Percentiles rank a stretch among this genome's conserved stretches.
Conservation (phyloP, 768 basidiomycete genomes). For the Russula earlei region DNA sequence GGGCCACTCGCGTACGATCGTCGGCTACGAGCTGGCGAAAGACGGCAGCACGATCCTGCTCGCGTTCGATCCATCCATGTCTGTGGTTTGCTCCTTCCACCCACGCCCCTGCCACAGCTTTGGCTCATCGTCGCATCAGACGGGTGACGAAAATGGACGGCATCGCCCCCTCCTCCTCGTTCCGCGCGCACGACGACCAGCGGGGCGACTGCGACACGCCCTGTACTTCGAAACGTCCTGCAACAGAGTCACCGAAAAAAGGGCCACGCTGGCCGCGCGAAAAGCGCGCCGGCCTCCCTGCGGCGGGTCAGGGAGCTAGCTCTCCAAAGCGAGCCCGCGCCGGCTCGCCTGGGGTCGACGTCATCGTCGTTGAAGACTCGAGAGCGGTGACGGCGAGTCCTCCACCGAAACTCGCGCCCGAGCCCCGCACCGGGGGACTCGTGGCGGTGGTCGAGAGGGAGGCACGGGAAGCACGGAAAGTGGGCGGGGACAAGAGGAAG, state of each 20-base stretch:
- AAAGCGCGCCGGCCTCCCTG: not conserved
- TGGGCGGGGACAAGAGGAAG: conserved; percentile 1
- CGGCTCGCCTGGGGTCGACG: conserved; percentile 2
- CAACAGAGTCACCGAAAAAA: conserved; percentile 2
- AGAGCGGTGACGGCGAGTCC: conserved; percentile 15
- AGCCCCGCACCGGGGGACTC: conserved; percentile 14
- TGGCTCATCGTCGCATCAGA: not conserved
- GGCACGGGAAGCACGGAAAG: not conserved
- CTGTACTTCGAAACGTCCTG: not conserved
- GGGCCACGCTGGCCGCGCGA: not conserved
- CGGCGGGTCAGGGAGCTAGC: not conserved
- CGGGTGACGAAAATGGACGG: conserved; percentile 2
- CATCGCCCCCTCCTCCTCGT: conserved; percentile 4
- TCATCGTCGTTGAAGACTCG: conserved; percentile 25
- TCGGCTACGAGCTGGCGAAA: conserved; percentile 69
- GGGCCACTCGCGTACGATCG: conserved; percentile 80
- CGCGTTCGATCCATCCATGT: conserved; percentile 72
- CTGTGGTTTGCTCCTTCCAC: conserved; percentile 19
- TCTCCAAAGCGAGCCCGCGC: conserved; percentile 19
- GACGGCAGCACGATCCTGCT: conserved; percentile 54
- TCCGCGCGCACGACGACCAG: not conserved
- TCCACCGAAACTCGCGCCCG: not conserved
- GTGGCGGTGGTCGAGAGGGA: not conserved
- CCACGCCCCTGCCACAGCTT: too few species aligned
- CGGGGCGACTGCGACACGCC: not conserved